phyloP scores from a whole-genome alignment of 768 basidiomycete species.

The Trametes cingulata region DNA sequence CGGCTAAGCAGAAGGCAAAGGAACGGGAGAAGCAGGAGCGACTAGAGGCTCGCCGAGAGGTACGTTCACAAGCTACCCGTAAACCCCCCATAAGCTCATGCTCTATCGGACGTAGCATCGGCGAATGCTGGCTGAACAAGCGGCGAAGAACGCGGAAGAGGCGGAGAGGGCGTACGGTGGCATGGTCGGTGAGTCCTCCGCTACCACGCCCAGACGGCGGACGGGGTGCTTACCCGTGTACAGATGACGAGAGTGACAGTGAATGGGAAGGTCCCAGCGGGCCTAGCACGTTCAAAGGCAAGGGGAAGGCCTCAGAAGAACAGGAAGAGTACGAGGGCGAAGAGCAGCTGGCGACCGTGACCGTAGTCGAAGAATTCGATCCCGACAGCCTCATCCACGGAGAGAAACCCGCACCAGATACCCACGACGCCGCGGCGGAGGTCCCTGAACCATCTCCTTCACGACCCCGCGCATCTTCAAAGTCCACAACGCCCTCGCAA shows the following conservation, averaged over 20 bases:
- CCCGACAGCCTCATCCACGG: constrained; percentile 60
- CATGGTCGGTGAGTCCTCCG: constrained; percentile 16
- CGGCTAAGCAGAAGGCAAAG: constrained; percentile 67
- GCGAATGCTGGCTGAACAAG: constrained; percentile 73
- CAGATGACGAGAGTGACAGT: constrained; percentile 32
- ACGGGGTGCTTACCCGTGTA: no score
- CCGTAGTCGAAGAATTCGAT: constrained; percentile 91
- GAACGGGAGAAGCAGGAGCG: constrained; percentile 78
- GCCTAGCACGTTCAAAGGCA: constrained; percentile 19
- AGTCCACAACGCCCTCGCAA: constrained; percentile 15
- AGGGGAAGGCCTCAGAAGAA: constrained; percentile 36
- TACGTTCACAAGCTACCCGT: constrained; percentile 35
- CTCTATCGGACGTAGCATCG: constrained; percentile 56
- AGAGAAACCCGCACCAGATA: constrained; percentile 20
- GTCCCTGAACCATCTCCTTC: constrained; percentile 4
- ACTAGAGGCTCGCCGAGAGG: constrained; percentile 76
- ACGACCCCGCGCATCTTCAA: constrained; percentile 24
- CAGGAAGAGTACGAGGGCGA: constrained; percentile 82
- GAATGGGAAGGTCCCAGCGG: constrained; percentile 53
- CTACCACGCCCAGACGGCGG: neutral
- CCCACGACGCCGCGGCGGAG: constrained; percentile 13
- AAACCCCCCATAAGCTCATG: constrained; percentile 18
- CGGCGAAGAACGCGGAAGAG: constrained; percentile 71
- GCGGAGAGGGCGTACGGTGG: constrained; percentile 74
- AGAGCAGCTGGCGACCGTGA: constrained; percentile 84